Evolutionary conservation across 2,329 filamentous ascomycete species (phyloP).

Genomic region (Apiospora koreana): DNA sequence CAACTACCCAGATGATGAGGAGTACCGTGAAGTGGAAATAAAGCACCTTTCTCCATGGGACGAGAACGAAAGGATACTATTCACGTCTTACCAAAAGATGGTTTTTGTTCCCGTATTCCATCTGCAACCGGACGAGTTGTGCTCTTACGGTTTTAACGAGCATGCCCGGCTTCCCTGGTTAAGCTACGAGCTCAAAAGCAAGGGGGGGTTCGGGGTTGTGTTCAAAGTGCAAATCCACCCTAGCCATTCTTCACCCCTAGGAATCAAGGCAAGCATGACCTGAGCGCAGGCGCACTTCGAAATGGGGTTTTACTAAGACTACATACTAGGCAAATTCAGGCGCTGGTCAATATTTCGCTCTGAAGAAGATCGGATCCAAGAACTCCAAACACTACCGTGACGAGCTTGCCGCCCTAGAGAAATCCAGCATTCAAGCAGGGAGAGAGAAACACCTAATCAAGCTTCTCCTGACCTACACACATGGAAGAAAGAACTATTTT

Average conservation of each 20-base stretch:
- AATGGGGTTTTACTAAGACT: neutral
- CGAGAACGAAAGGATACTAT: neutral
- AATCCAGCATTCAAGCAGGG: neutral
- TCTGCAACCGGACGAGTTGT: neutral
- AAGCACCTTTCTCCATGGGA: neutral
- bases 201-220: neutral
- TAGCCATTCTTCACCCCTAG: neutral
- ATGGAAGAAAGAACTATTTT: conserved; percentile 14
- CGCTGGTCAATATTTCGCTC: neutral
- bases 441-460: conserved; percentile 16
- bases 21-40: neutral
- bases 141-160: neutral
- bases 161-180: conserved; percentile 5
- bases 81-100: neutral
- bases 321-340: neutral
- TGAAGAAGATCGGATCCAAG: neutral
- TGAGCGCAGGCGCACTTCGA: too few relatives aligned
- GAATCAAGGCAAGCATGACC: neutral
- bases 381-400: neutral
- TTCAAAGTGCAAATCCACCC: conserved; percentile 11
- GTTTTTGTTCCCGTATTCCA: conserved; percentile 11
- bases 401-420: conserved; percentile 6
- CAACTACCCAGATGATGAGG: neutral
- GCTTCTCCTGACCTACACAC: conserved; percentile 17
- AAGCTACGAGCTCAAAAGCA: neutral